Conservation (phyloP, 192 early-diverging fungal genomes). For the Coemansia sp. region DNA sequence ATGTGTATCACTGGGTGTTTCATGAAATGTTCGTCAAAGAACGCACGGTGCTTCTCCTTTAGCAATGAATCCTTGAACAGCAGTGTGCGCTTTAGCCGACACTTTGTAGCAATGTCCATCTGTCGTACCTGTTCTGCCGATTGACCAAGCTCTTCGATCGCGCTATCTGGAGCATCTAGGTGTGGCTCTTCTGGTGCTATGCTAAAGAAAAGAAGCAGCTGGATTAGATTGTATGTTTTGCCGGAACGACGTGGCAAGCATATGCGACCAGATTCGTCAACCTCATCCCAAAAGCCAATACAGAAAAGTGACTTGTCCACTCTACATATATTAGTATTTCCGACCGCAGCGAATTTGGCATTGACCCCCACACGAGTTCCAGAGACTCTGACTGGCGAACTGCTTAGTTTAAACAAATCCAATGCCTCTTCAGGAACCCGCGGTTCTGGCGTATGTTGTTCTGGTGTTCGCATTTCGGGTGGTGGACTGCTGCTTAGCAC, state of each 20-base stretch:
- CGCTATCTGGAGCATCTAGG: slow-evolving; percentile 13
- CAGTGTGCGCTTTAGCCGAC: slow-evolving; percentile 32
- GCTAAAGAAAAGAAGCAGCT: slow-evolving; percentile 45
- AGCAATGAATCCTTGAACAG: slow-evolving; percentile 35
- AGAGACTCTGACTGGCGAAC: slow-evolving; percentile 37
- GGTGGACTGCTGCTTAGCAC: no score
- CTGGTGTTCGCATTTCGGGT: not conserved
- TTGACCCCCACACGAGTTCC: slow-evolving; percentile 30
- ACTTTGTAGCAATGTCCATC: slow-evolving; percentile 21
- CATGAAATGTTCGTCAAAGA: slow-evolving; percentile 41
- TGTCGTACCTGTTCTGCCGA: not conserved
- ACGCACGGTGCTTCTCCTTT: slow-evolving; percentile 19
- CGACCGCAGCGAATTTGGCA: slow-evolving; percentile 26
- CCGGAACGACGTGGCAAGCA: slow-evolving; percentile 47
- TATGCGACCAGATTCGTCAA: slow-evolving; percentile 28
- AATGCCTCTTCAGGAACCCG: not conserved
- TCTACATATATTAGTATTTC: slow-evolving; percentile 18
- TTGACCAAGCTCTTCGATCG: not conserved
- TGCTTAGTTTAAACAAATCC: slow-evolving; percentile 17
- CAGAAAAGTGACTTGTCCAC: slow-evolving; percentile 50
- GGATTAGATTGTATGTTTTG: slow-evolving; percentile 46
- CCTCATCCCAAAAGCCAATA: slow-evolving; percentile 42
- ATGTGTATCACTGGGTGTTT: slow-evolving; percentile 41
- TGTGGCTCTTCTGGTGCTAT: slow-evolving; percentile 8
- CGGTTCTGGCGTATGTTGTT: not conserved